Base-by-base conservation (phyloP, 768 basidiomycete species). In the Boletus pseudo-olivaceus region DNA sequence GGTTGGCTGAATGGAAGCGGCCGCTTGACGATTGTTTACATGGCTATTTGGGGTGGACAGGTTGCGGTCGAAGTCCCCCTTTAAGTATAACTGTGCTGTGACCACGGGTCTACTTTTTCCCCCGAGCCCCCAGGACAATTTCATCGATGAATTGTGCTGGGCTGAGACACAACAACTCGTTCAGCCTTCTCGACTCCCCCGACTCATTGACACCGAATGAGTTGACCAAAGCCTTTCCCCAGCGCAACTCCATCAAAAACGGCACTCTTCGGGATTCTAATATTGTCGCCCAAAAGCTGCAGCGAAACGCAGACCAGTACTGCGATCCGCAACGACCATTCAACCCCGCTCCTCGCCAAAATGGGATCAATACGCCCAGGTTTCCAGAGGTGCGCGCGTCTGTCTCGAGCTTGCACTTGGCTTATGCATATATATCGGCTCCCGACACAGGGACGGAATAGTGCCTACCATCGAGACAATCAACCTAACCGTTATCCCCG, bases 21-120 rank as follows among this genome's bases (percentile, higher is more conserved):
- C 2, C 11, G 23, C 61, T 66, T 65, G 64, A 65, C 49, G 37
- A 42, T 59, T 64, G 61, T 64, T 64, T 64, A 43, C 19, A 0
- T 19, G 35, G 26, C 60, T 4, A 34, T 43, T 65, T 53, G 53
- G 19, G 33, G 62, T 50, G 20, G 53, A 19, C 12, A 15, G n/a
- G 2, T 39, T 56, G 47, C 44, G 50, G 43, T 19, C 44, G 7
- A 20, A 23, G 5, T 2, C n/a, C 41, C 44, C 57, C 47, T 29
- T 32, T 48, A 49, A 54, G 43, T 26, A 26, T n/a, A 44, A 26
- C 53, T 15, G 14, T 29, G 10, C 30, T 10, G 12, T 19, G 53
- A 32, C 29, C 32, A 12, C 8, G 7, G 3, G 10, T 19, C 9
- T 9, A 12, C 47, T 48, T 52, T 54, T 54, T 52, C 48, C 53